Conservation (phyloP, 805 yeast genomes). For the Yamadazyma insecticola region DNA sequence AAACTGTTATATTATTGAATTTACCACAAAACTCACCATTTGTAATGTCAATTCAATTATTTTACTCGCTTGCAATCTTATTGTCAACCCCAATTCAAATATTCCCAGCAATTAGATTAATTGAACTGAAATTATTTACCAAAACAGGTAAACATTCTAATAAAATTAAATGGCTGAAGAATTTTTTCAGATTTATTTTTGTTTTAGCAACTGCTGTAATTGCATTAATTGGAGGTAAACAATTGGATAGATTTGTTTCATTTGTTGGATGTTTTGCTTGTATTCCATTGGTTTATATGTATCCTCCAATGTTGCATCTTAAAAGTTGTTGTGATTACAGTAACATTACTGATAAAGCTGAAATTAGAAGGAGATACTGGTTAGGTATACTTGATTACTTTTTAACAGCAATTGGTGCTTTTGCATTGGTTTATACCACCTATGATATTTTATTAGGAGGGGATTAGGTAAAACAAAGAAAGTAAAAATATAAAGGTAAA, state of each 20-base stretch:
- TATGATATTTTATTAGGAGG: slow-evolving; percentile 54
- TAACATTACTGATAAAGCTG: slow-evolving; percentile 8
- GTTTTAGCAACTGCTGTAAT: slow-evolving; percentile 52
- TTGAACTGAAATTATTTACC: slow-evolving; percentile 57
- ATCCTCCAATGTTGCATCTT: slow-evolving; percentile 74
- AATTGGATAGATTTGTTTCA: slow-evolving; percentile 70
- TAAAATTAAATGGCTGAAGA: slow-evolving; percentile 62
- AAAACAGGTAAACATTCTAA: slow-evolving; percentile 53
- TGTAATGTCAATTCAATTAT: slow-evolving; percentile 62
- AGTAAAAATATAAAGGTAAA: too few relatives aligned
- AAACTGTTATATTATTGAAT: slow-evolving; percentile 68
- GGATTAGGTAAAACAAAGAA: too few relatives aligned
- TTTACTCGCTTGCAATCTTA: slow-evolving; percentile 70
- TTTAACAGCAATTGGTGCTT: slow-evolving; percentile 51
- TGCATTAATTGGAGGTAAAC: slow-evolving; percentile 65
- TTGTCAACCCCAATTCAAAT: slow-evolving; percentile 78
- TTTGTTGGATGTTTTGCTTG: slow-evolving; percentile 84
- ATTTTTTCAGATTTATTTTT: slow-evolving; percentile 48
- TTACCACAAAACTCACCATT: slow-evolving; percentile 63
- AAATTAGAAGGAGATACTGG: slow-evolving; percentile 26
- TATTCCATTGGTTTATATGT: slow-evolving; percentile 80
- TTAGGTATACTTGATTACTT: slow-evolving; percentile 43
- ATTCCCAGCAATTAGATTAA: slow-evolving; percentile 72
- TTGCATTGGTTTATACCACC: slow-evolving; percentile 65
- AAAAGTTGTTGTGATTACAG: slow-evolving; percentile 39